These are phyloP conservation scores for Helichrysum umbraculigerum DNA, from an alignment of 129 eudicot species.

Conservation along the genomic window DNA sequence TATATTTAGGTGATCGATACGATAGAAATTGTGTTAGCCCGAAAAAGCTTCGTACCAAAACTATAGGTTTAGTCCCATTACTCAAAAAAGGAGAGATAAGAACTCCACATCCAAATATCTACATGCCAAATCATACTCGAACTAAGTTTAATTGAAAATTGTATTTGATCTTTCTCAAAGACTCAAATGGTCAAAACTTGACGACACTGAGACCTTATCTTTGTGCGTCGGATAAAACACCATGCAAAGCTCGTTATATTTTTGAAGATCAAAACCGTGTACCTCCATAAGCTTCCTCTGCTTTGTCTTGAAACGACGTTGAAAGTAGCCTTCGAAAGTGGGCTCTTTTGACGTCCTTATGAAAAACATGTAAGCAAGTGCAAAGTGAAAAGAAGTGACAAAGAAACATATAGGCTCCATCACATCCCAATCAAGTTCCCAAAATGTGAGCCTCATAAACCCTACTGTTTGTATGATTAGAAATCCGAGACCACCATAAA, in stretches of 20 bases:
- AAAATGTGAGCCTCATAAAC: conserved; percentile 81
- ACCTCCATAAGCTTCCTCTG: conserved; percentile 66
- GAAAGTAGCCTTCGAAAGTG: conserved; percentile 65
- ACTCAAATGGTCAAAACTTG: conserved; percentile 13
- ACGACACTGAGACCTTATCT: neutral
- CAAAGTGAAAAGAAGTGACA: conserved; percentile 71
- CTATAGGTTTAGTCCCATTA: conserved; percentile 26
- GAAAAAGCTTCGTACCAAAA: conserved; percentile 13
- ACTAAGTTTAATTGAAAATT: conserved; percentile 24
- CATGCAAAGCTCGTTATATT: conserved; percentile 49
- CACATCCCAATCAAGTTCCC: conserved; percentile 93
- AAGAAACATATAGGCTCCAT: conserved; percentile 97
- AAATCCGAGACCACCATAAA: conserved; percentile 77
- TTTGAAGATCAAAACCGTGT: conserved; percentile 51
- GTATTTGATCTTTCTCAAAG: conserved; percentile 19
- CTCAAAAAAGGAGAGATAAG: conserved; percentile 27
- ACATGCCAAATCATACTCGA: conserved; percentile 10
- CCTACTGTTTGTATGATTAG: conserved; percentile 58
- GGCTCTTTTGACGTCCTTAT: conserved; percentile 82
- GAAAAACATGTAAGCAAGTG: conserved; percentile 70
- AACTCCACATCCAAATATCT: conserved; percentile 25
- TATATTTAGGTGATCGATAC: neutral
- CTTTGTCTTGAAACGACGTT: conserved; percentile 66
- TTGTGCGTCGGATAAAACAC: conserved; percentile 42
- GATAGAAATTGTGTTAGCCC: neutral